A percentile compares a stretch with the other conserved stretches of the same genome.
These are phyloP conservation scores for Coemansia javaensis DNA, from an alignment of 192 early-diverging fungal species.

Conservation along the genomic window DNA sequence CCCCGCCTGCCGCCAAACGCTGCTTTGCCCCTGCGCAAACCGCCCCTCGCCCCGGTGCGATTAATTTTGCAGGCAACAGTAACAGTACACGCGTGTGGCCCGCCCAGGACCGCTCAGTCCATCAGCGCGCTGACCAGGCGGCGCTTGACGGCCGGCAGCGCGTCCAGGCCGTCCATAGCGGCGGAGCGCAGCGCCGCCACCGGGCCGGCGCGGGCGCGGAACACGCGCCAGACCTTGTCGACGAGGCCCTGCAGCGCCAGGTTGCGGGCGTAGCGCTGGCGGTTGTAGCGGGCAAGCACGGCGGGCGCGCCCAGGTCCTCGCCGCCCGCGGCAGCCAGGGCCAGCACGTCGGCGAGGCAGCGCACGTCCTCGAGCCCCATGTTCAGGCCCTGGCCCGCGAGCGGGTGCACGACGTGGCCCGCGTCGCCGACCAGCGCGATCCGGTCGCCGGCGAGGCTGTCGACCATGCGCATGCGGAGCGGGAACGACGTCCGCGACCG, in stretches of 20 bases:
- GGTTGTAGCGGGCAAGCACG: slow-evolving; percentile 74
- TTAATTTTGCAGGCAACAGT: too few species aligned
- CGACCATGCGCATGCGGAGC: slow-evolving; percentile 73
- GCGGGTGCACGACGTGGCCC: slow-evolving; percentile 91
- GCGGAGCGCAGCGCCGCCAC: slow-evolving; percentile 67
- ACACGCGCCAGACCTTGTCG: slow-evolving; percentile 70
- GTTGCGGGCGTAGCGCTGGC: slow-evolving; percentile 75
- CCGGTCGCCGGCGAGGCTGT: slow-evolving; percentile 68
- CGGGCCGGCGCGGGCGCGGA: slow-evolving; percentile 59
- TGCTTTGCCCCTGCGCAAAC: too few species aligned
- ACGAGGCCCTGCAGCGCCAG: slow-evolving; percentile 78
- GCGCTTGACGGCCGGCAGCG: slow-evolving; percentile 60
- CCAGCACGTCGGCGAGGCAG: slow-evolving; percentile 60
- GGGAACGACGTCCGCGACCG: slow-evolving; percentile 78
- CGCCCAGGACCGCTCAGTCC: background rate
- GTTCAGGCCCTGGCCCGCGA: slow-evolving; percentile 96
- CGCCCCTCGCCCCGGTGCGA: too few species aligned
- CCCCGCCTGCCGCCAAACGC: too few species aligned
- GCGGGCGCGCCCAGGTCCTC: slow-evolving; percentile 77
- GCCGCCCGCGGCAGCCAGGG: slow-evolving; percentile 61
- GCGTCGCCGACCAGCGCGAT: slow-evolving; percentile 92
- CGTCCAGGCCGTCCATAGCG: slow-evolving; percentile 67
- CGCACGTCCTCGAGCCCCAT: slow-evolving; percentile 85
- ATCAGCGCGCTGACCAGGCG: slow-evolving; percentile 19
- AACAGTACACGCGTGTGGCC: too few species aligned